A percentile compares a stretch with the other conserved stretches of the same genome.
phyloP scores from a whole-genome alignment of 129 eudicot species.

The Centella asiatica region DNA sequence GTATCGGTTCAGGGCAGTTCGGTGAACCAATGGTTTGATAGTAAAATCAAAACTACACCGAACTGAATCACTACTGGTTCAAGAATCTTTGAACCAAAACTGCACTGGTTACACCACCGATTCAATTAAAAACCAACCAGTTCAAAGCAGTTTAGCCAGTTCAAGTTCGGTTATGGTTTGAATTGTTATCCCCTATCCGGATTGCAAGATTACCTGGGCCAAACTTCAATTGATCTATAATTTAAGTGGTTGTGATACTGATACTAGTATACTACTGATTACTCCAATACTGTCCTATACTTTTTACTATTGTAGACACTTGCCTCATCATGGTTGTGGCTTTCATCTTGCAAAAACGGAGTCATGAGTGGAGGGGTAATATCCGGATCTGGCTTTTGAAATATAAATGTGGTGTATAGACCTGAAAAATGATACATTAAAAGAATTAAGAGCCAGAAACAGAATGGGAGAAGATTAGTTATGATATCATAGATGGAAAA shows the following conservation, averaged over 20 bases:
- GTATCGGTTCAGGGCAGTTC: no score
- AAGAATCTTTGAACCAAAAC: no score
- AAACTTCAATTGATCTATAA: not conserved
- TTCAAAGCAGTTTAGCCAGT: no score
- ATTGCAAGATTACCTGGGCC: no score
- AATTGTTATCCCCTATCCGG: no score
- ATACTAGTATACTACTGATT: not conserved
- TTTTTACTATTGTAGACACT: slow-evolving; percentile 24
- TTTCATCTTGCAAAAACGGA: slow-evolving; percentile 55
- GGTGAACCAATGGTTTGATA: no score
- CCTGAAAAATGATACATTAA: slow-evolving; percentile 37
- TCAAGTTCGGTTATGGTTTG: no score
- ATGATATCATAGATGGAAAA: slow-evolving; percentile 1
- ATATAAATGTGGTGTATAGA: slow-evolving; percentile 79
- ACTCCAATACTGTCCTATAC: slow-evolving; percentile 7
- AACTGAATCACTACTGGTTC: no score
- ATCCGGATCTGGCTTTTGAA: slow-evolving; percentile 97
- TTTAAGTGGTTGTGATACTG: not conserved
- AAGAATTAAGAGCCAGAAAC: slow-evolving; percentile 4
- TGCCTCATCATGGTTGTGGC: slow-evolving; percentile 66
- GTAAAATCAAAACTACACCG: no score
- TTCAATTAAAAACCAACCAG: no score
- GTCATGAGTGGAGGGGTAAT: slow-evolving; percentile 85
- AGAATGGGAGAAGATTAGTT: not conserved
- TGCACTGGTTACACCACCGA: no score